Percentiles rank a stretch among this genome's conserved stretches.
Conservation (phyloP, 306 rosid species). For the Corylus avellana region DNA sequence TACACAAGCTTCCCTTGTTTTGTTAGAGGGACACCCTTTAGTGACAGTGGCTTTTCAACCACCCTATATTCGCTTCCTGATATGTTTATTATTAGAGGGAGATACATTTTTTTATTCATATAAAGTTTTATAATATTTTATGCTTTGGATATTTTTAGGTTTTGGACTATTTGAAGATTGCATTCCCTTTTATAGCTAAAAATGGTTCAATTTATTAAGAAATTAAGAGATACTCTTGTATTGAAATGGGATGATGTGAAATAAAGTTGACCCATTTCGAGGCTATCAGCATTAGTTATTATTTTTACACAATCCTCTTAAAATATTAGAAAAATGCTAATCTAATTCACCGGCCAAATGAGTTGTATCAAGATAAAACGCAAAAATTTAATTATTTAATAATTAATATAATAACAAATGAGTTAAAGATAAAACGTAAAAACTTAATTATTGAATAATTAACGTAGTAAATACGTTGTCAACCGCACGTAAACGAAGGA, state of each 20-base stretch:
- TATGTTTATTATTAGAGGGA: neutral
- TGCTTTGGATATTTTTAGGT: neutral
- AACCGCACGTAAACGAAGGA: too few relatives aligned
- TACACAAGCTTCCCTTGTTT: slow-evolving; percentile 14
- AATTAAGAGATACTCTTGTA: neutral
- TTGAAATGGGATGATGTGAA: too few relatives aligned
- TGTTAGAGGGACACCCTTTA: slow-evolving; percentile 16
- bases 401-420: too few relatives aligned
- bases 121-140: neutral
- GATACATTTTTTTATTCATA: too few relatives aligned
- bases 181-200: neutral
- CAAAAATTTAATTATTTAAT: too few relatives aligned
- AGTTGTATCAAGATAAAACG: too few relatives aligned
- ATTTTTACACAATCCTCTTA: neutral
- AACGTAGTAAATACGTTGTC: too few relatives aligned
- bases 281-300: neutral
- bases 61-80: slow-evolving; percentile 11
- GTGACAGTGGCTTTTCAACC: slow-evolving; percentile 34
- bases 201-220: neutral
- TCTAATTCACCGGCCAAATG: too few relatives aligned
- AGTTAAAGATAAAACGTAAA: too few relatives aligned
- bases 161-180: neutral
- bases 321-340: too few relatives aligned
- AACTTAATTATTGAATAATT: too few relatives aligned
- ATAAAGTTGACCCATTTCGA: neutral